Evolutionary conservation across 2,329 filamentous ascomycete species (phyloP), one percentile per base, ranked within the genome.

Genomic region (Hirsutella thompsonii): DNA sequence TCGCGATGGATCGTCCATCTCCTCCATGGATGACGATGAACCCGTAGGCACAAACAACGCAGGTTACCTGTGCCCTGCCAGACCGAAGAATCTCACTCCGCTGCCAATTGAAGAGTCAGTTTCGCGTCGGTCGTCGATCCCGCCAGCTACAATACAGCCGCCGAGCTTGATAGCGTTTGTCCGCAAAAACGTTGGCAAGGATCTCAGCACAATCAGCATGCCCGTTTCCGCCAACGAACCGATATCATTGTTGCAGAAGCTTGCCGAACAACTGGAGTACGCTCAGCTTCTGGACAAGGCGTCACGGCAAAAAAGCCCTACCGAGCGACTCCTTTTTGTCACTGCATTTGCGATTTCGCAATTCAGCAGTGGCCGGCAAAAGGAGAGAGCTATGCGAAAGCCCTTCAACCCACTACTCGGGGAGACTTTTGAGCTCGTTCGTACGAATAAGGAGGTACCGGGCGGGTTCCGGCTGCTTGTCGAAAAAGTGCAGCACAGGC

Each of bases 371-470:
- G 76, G 74, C 36, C 79, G 92, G 23, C 80, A 88, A 46, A 93
- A 88, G 55, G 92, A 98, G 59, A 83, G 92, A 33, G 81, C 89
- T 3, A 85, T 93, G 45, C 84, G 92, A 49, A 98, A 98, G 58
- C 92, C 92, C 0, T 98, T 96, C 64, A 98, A 95, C 52, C 92
- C 92, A 3, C 82, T 98, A 67, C 76, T 98, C 0, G 92, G 92
- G 38, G 92, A 98, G 63, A 98, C 92, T 0, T 98, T 78, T 58
- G 92, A 98, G 61, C 75, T 98, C 29, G 76, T 98, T 26, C 81
- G 90, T 35, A 81, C 89, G 48, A 88, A 94, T 49, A 76, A 81
- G 44, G 79, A 82, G 49, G 63, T 72, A 0, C 74, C 76, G 0
- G 72, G 73, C 42, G 88, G 88, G 1, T 93, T 93, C 63, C 79